These are phyloP conservation scores for Polytrichum commune DNA, from an alignment of 225 moss, liverwort and hornwort genomes.

Conservation along the genomic window DNA sequence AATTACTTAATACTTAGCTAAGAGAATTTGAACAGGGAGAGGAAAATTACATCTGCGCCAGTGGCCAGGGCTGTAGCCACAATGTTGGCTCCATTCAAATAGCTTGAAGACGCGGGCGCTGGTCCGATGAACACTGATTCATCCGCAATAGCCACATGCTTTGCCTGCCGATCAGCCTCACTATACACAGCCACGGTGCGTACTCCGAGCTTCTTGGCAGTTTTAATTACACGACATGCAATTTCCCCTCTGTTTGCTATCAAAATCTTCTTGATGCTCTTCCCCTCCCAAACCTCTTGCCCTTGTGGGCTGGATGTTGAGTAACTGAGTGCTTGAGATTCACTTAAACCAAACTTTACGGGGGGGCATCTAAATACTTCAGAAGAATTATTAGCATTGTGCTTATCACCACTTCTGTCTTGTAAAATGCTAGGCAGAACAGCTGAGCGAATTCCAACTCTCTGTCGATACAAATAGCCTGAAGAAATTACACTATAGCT, in stretches of 20 bases:
- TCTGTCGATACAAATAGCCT: conserved; percentile 2
- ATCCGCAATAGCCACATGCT: conserved; percentile 84
- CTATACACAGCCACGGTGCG: conserved; percentile 90
- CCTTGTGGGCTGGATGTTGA: conserved; percentile 5
- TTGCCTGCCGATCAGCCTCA: conserved; percentile 71
- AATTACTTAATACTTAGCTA: background rate
- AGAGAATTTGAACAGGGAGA: background rate
- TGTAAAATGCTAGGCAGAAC: conserved; percentile 1
- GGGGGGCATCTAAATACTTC: background rate
- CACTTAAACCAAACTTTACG: conserved; percentile 1
- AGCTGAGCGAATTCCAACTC: conserved; percentile 17
- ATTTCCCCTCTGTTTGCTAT: conserved; percentile 96
- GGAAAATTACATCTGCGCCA: conserved; percentile 43
- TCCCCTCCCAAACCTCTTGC: conserved; percentile 2
- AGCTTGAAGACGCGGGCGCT: conserved; percentile 72
- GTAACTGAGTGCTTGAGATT: conserved; percentile 4
- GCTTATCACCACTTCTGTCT: background rate
- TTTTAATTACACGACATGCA: conserved; percentile 88
- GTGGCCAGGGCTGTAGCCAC: conserved; percentile 66
- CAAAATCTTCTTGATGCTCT: conserved; percentile 65
- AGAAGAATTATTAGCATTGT: background rate
- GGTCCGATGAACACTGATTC: conserved; percentile 88
- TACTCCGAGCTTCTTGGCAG: conserved; percentile 72
- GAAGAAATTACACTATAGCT: background rate
- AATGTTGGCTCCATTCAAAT: conserved; percentile 67